phyloP scores from a whole-genome alignment of 768 basidiomycete species.

The Phallus indusiatus region DNA sequence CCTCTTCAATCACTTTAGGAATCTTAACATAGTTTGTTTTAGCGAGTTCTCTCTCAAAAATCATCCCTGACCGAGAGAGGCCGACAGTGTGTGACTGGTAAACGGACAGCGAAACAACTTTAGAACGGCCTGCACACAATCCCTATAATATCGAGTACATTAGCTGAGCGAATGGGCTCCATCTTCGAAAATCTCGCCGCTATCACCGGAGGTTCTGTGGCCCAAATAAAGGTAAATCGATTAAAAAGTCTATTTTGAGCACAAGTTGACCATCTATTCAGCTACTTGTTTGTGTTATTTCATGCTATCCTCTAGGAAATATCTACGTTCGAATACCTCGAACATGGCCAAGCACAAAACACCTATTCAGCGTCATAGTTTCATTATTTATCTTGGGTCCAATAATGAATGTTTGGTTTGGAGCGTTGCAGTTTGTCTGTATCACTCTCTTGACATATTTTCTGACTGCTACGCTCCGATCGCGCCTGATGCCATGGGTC shows the following conservation, averaged over 20 bases:
- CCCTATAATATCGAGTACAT: too few relatives aligned
- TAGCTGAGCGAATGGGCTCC: too few relatives aligned
- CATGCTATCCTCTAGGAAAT: slow-evolving; percentile 89
- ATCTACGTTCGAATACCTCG: slow-evolving; percentile 77
- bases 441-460: slow-evolving; percentile 70
- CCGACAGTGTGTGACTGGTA: too few relatives aligned
- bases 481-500: slow-evolving; percentile 82
- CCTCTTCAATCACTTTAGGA: too few relatives aligned
- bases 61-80: too few relatives aligned
- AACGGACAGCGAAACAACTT: too few relatives aligned
- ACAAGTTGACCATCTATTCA: background rate
- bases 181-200: slow-evolving; percentile 54
- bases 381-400: slow-evolving; percentile 75
- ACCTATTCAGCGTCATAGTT: slow-evolving; percentile 70
- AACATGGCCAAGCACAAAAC: slow-evolving; percentile 54
- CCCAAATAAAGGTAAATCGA: slow-evolving; percentile 65
- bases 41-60: too few relatives aligned
- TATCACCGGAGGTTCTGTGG: slow-evolving; percentile 63
- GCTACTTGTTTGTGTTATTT: slow-evolving; percentile 83
- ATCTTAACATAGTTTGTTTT: too few relatives aligned
- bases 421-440: slow-evolving; percentile 65
- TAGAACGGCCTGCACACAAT: too few relatives aligned
- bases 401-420: slow-evolving; percentile 60
- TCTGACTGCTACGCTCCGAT: slow-evolving; percentile 47
- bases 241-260: background rate